Conservation (phyloP, 768 basidiomycete species). For the Suillus bovinus region DNA sequence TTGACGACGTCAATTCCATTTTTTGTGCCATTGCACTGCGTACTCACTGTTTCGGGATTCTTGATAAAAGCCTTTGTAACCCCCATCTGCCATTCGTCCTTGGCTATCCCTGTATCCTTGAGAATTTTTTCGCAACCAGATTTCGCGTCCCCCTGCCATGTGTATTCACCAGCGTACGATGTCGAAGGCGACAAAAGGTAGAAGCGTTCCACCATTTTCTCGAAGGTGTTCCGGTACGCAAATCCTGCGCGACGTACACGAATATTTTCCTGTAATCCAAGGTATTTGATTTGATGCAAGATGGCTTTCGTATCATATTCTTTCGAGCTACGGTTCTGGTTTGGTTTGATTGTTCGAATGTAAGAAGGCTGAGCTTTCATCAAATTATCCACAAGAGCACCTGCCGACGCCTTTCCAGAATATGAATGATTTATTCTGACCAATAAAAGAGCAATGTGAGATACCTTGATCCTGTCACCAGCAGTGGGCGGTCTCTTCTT, state of each 20-base stretch:
- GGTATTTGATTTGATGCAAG: slow-evolving; percentile 98
- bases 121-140: slow-evolving; percentile 93
- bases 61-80: slow-evolving; percentile 99
- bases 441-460: slow-evolving; percentile 9
- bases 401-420: slow-evolving; percentile 72
- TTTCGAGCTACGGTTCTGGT: slow-evolving; percentile 88
- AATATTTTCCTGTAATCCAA: slow-evolving; percentile 98
- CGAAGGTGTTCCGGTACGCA: slow-evolving; percentile 97
- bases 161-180: slow-evolving; percentile 98
- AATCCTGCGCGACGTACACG: slow-evolving; percentile 97
- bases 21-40: neutral
- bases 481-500: slow-evolving; percentile 99
- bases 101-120: slow-evolving; percentile 92
- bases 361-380: slow-evolving; percentile 98
- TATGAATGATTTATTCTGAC: neutral
- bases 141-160: slow-evolving; percentile 87
- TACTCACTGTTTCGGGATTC: slow-evolving; percentile 91
- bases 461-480: slow-evolving; percentile 94
- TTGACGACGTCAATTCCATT: neutral
- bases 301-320: slow-evolving; percentile 97
- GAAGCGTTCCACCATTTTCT: slow-evolving; percentile 99
- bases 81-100: slow-evolving; percentile 99
- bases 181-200: slow-evolving; percentile 94
- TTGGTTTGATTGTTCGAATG: slow-evolving; percentile 99
- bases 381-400: slow-evolving; percentile 93